These are phyloP conservation scores for Magnusiomyces sp. DNA, from an alignment of 1,139 yeast genomes.

Conservation along the genomic window DNA sequence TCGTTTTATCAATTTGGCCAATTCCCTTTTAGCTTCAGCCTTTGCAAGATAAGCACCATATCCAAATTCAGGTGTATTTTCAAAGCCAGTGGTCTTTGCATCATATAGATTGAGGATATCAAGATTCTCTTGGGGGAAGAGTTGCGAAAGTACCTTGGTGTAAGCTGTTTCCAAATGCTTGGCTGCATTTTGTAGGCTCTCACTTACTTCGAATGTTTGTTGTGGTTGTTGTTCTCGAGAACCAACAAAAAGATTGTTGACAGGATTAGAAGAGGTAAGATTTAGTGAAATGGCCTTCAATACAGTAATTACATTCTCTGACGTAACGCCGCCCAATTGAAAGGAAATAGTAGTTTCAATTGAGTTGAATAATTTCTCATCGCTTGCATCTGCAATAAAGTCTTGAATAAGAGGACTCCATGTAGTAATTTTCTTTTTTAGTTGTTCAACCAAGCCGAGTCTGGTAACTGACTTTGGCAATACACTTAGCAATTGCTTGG, in stretches of 20 bases:
- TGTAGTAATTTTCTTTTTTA: constrained; percentile 39
- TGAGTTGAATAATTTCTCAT: constrained; percentile 20
- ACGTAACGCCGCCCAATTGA: constrained; percentile 44
- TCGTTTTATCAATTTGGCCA: constrained; percentile 42
- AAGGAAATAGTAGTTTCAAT: constrained; percentile 48
- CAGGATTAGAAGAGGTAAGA: constrained; percentile 45
- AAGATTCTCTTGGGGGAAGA: constrained; percentile 44
- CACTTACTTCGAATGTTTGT: constrained; percentile 15
- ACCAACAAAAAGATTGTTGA: constrained; percentile 60
- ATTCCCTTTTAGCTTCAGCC: constrained; percentile 38
- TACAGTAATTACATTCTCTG: constrained; percentile 39
- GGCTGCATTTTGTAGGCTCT: constrained; percentile 39
- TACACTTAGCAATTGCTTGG: constrained; percentile 40
- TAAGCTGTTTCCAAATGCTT: constrained; percentile 66
- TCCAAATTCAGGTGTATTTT: constrained; percentile 70
- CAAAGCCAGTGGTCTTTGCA: constrained; percentile 34
- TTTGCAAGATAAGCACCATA: constrained; percentile 64
- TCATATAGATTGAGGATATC: constrained; percentile 53
- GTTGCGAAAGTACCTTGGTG: constrained; percentile 62
- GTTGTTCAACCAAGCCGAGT: constrained; percentile 60
- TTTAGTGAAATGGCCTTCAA: constrained; percentile 47
- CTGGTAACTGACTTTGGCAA: constrained; percentile 51
- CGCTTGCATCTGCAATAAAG: constrained; percentile 49
- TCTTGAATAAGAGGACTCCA: constrained; percentile 70
- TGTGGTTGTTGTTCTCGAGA: constrained; percentile 19